Conservation (phyloP, 1,284 basidiomycete genomes). For the Ceratobasidium sp. region DNA sequence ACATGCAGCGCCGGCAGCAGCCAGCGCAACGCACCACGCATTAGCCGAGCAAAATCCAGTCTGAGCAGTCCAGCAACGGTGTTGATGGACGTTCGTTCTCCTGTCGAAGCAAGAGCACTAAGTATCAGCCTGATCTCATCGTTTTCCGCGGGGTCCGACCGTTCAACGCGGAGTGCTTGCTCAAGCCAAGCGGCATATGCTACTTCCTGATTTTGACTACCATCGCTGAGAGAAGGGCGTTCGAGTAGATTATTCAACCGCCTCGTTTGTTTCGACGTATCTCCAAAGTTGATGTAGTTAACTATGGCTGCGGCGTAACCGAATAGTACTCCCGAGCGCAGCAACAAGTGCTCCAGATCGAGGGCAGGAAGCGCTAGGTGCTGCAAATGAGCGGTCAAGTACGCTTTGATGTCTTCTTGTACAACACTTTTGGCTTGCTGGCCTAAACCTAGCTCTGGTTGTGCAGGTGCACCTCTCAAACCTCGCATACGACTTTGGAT, state of each 20-base stretch:
- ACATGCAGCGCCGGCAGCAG: constrained; percentile 5
- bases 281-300: background rate
- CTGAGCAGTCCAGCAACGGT: background rate
- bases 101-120: background rate
- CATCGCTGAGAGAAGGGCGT: background rate
- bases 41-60: background rate
- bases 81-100: background rate
- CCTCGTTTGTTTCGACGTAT: background rate
- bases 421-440: background rate
- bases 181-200: constrained; percentile 24
- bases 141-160: background rate
- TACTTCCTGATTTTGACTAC: background rate
- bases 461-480: too few species aligned
- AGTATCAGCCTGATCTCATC: background rate
- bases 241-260: background rate
- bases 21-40: background rate
- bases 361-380: background rate
- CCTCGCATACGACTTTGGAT: background rate
- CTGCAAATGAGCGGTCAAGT: background rate
- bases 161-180: background rate
- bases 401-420: background rate
- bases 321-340: background rate
- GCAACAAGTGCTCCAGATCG: background rate
- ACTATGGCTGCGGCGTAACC: constrained; percentile 16
- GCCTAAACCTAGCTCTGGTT: background rate